Evolutionary conservation across 225 moss, liverwort and hornwort genomes (phyloP), one percentile per base, ranked within the genome.

Genomic region (Pleurozium schreberi): DNA sequence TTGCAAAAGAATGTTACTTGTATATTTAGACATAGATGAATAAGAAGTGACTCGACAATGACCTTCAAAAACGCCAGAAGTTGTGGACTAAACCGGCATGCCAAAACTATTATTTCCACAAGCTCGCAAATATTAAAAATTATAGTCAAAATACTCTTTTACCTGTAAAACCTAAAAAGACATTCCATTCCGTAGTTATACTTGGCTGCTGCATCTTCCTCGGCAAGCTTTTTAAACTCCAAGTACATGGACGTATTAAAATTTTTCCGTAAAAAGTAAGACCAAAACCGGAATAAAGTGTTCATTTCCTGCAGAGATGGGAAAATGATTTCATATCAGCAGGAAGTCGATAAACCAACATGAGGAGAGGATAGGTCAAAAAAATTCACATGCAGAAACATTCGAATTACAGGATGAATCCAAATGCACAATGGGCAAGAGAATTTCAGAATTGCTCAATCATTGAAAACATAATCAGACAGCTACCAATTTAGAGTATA

Each of bases 81-180:
- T 70, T 57, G 77, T 27, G 49, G 62, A 88, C 40, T 40, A 85
- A 59, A n/a, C 14, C n/a, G 11, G 55, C n/a, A 68, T 68, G 53
- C 52, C 76, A 18, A 77, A 81, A 59, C 45, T n/a, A 10, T 34
- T 64, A 23, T 57, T 30, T 66, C 68, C 68, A 87, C 14, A 75
- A 16, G 28, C 59, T 73, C 36, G 26, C 45, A 88, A 77, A 66
- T 26, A 14, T 18, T 0, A 10, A 53, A 34, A 27, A 64, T 9
- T 8, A 8, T 38, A 52, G 60, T 66, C 43, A 9, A 49, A 36
- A 40, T 2, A 11, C 10, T 6, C 16, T 43, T 58, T 30, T 86
- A 96, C 98, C 98, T 99, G 94, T 96, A 99, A 91, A 97, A 99
- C 92, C 98, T 95, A 91, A 99, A 99, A 65, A 99, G 95, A 88